These are phyloP conservation scores for Eucalyptus rudis DNA, from an alignment of 345 rosid species.

Conservation along the genomic window DNA sequence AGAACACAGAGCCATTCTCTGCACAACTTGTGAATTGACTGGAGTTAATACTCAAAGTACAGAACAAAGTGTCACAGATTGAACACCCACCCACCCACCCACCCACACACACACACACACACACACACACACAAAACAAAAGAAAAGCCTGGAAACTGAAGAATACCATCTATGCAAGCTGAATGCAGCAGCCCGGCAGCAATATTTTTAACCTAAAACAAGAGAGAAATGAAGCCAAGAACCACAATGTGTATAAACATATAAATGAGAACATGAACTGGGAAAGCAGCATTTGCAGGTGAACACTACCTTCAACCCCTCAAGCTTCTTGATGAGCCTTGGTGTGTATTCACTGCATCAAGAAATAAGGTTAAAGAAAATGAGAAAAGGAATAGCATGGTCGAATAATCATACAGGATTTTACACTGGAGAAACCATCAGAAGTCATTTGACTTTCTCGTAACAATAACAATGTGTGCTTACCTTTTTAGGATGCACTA, in stretches of 20 bases:
- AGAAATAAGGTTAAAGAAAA: neutral
- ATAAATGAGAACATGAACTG: neutral
- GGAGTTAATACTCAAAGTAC: neutral
- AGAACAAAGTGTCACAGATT: neutral
- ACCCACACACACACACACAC: neutral
- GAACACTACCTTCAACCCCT: constrained; percentile 55
- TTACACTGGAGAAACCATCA: neutral
- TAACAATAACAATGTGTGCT: neutral
- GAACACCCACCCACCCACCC: neutral
- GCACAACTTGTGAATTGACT: constrained; percentile 13
- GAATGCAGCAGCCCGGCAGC: constrained; percentile 93
- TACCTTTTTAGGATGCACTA: neutral
- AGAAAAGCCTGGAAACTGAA: neutral
- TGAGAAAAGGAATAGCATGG: neutral
- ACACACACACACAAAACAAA: neutral
- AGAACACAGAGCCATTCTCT: constrained; percentile 71
- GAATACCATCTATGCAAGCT: constrained; percentile 72
- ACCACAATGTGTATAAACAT: neutral
- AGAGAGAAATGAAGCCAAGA: constrained; percentile 2
- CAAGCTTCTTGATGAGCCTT: constrained; percentile 83
- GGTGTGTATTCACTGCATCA: constrained; percentile 88
- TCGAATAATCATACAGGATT: neutral
- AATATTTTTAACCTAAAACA: constrained; percentile 48
- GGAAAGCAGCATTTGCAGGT: neutral
- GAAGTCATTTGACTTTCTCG: neutral